phyloP scores from a whole-genome alignment of 2,329 filamentous ascomycete genomes.

The Stenocarpella maydis region DNA sequence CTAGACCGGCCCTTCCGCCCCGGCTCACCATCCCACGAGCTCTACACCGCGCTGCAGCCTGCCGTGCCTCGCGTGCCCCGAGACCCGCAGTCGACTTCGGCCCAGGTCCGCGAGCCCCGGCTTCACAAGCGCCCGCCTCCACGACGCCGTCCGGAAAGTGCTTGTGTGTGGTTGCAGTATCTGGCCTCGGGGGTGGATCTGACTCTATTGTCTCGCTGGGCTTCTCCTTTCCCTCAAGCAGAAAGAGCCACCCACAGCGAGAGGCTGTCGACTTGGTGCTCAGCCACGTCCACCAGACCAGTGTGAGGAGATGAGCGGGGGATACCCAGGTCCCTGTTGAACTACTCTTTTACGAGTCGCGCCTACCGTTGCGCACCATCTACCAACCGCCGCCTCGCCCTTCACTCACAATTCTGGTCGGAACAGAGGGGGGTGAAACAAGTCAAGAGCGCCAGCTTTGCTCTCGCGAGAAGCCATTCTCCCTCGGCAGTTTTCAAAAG shows the following conservation, averaged over 20 bases:
- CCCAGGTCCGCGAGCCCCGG: not conserved
- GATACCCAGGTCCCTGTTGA: not conserved
- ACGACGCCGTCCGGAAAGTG: not conserved
- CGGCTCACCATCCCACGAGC: slow-evolving; percentile 12
- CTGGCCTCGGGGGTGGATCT: not conserved
- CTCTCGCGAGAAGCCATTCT: not conserved
- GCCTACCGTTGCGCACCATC: not conserved
- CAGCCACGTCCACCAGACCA: not conserved
- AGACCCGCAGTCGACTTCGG: slow-evolving; percentile 1
- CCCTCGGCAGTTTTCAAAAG: slow-evolving; percentile 28
- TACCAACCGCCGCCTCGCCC: not conserved
- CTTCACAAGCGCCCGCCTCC: not conserved
- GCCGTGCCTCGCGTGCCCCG: slow-evolving; percentile 18
- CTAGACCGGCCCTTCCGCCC: slow-evolving; percentile 4
- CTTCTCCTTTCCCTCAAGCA: not conserved
- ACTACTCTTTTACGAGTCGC: not conserved
- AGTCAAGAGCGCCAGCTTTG: not conserved
- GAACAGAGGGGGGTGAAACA: not conserved
- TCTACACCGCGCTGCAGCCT: slow-evolving; percentile 20
- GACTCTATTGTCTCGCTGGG: not conserved
- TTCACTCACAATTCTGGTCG: not conserved
- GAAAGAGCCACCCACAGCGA: not conserved
- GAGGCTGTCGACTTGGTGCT: not conserved
- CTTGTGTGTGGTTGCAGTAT: not conserved
- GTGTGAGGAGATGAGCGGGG: not conserved